These are phyloP conservation scores for Chalciporus piperatus DNA, from an alignment of 768 basidiomycete species.

Conservation along the genomic window DNA sequence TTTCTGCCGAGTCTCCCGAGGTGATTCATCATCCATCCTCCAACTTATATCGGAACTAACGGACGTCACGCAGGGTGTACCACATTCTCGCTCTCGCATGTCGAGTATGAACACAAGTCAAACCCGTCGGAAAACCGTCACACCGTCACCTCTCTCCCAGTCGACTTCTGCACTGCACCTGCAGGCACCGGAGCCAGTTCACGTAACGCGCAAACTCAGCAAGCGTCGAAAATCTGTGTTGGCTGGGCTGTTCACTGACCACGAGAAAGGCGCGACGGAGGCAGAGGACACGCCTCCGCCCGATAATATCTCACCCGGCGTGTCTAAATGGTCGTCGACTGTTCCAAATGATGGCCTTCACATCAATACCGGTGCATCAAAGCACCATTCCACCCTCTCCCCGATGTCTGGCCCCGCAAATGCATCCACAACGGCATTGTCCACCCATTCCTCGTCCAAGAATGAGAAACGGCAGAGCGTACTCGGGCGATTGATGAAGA, in stretches of 20 bases:
- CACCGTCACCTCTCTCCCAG: conserved; percentile 79
- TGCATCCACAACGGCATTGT: conserved; percentile 31
- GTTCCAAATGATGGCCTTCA: conserved; percentile 24
- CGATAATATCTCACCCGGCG: conserved; percentile 26
- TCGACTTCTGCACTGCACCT: conserved; percentile 77
- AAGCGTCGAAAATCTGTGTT: conserved; percentile 61
- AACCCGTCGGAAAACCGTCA: conserved; percentile 52
- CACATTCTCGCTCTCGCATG: conserved; percentile 44
- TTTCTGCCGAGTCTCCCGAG: conserved; percentile 48
- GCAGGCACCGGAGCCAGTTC: conserved; percentile 40
- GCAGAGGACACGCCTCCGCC: conserved; percentile 21
- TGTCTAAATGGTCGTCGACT: conserved; percentile 27
- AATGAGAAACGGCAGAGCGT: conserved; percentile 65
- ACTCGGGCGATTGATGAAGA: conserved; percentile 62
- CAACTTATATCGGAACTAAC: conserved; percentile 11
- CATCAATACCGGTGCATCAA: conserved; percentile 22
- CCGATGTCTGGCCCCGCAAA: conserved; percentile 30
- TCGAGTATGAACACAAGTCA: conserved; percentile 54
- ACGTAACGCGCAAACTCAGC: conserved; percentile 57
- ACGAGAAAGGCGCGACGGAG: conserved; percentile 33
- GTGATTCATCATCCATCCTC: conserved; percentile 34
- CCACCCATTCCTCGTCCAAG: conserved; percentile 36
- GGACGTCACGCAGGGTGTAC: conserved; percentile 19
- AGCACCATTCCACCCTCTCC: conserved; percentile 28
- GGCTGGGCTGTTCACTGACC: conserved; percentile 45